Percentiles rank a stretch among this genome's conserved stretches.
Evolutionary conservation across 1,139 yeast genomes (phyloP).

Genomic region (Geotrichum restrictum): DNA sequence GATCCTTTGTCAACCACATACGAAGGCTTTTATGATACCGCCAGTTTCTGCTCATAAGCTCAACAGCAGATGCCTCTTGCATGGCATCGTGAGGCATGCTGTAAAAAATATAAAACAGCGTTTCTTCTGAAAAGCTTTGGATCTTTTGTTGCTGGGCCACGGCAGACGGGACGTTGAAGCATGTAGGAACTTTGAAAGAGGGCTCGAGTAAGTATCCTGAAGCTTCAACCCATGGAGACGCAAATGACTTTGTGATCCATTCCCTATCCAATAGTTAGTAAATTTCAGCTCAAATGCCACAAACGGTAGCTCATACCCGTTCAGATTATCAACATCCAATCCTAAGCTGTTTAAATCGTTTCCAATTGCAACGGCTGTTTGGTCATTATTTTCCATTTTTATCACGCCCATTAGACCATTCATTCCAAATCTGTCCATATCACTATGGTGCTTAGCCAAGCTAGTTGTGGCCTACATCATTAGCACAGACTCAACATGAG

Average conservation of each 20-base stretch:
- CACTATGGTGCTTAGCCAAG: conserved; percentile 18
- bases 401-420: conserved; percentile 67
- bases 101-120: conserved; percentile 88
- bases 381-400: conserved; percentile 62
- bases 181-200: conserved; percentile 54
- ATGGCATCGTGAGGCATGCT: conserved; percentile 88
- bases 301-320: conserved; percentile 29
- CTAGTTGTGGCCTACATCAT: not conserved
- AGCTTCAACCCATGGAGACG: conserved; percentile 94
- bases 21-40: conserved; percentile 92
- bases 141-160: conserved; percentile 67
- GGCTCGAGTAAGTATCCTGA: conserved; percentile 92
- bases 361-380: conserved; percentile 73
- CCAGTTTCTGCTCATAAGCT: conserved; percentile 86
- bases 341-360: conserved; percentile 76
- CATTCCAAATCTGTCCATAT: conserved; percentile 56
- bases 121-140: conserved; percentile 79
- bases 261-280: conserved; percentile 35
- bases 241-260: conserved; percentile 63
- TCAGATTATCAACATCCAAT: conserved; percentile 49
- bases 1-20: conserved; percentile 95
- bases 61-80: conserved; percentile 92
- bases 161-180: conserved; percentile 51
- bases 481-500: too few relatives aligned
- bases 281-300: not conserved